Base-by-base conservation (phyloP, 2,329 filamentous ascomycete species). In the Myrmaecium sp. region DNA sequence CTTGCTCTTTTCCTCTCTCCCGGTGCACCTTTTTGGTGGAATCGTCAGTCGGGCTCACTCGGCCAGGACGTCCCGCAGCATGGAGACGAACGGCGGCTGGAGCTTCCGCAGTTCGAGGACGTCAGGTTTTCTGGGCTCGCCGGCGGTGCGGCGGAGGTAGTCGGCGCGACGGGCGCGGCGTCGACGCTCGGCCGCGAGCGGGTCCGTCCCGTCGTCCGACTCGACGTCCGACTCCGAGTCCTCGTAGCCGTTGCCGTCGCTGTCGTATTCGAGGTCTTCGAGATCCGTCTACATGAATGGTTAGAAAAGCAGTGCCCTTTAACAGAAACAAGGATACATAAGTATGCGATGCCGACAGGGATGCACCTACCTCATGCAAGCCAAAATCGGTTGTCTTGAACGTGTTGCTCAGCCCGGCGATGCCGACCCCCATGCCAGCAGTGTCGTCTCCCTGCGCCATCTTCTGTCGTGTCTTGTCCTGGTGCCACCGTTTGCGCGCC, bases 391-490 rank as follows among this genome's bases (percentile, higher is more conserved):
- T 70, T 13, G 76, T 74, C 42, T 66, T 73, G 56, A 95, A 91
- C 9, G 41, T 43, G 51, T 58, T n/a, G n/a, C n/a, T n/a, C n/a
- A n/a, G n/a, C n/a, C 30, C 30, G 8, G 22, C 30, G 9, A 31
- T 28, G 9, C 30, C 30, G 23, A 31, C 22, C 14, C 62, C 27
- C 57, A 64, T 51, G 14, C 62, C 60, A 11, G 55, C 43, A 31
- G 44, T 46, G 5, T 62, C 61, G 5, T 48, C 62, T 3, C 72
- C 73, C 43, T 86, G 83, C 0, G 89, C 89, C 89, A 98, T 95
- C 64, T 98, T 98, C 58, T 95, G 89, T 28, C 84, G 64, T 6
- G 89, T 98, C 64, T 98, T 98, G 55, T 92, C 82, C 33, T 86
- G 74, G 49, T 98, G 89, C 89, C 89, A 98, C 56, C 86, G 86